These are phyloP conservation scores for Phytophthora fragariae DNA, from an alignment of 352 stramenopile species.

Conservation along the genomic window DNA sequence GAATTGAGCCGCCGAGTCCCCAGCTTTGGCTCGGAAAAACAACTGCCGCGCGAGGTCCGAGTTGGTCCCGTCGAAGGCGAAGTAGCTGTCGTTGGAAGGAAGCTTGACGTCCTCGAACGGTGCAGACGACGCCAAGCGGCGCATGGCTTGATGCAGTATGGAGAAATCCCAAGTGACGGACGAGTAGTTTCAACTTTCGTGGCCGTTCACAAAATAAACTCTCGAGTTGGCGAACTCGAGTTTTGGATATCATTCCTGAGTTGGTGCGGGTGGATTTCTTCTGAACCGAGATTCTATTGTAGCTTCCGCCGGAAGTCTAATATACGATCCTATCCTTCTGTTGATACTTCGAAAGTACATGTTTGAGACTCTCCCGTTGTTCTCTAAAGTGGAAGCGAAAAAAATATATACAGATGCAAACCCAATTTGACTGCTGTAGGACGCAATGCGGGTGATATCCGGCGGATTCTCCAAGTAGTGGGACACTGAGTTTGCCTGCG, in stretches of 20 bases:
- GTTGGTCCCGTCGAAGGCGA: slow-evolving; percentile 9
- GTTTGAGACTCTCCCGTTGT: too few species aligned
- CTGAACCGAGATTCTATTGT: neutral
- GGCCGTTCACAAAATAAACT: neutral
- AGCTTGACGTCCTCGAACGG: slow-evolving; percentile 1
- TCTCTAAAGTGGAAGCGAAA: too few species aligned
- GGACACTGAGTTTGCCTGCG: too few species aligned
- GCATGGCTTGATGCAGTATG: neutral
- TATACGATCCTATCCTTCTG: too few species aligned
- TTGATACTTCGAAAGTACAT: too few species aligned
- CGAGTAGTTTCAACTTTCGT: neutral
- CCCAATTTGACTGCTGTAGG: too few species aligned
- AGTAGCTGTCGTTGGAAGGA: neutral
- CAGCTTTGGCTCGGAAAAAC: slow-evolving; percentile 3
- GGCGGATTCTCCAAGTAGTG: too few species aligned
- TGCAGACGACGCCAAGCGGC: neutral
- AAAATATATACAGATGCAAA: too few species aligned
- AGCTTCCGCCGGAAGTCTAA: too few species aligned
- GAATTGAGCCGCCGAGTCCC: neutral
- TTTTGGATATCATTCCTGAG: neutral
- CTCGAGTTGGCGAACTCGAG: too few species aligned
- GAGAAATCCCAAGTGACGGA: neutral
- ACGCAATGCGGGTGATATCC: too few species aligned
- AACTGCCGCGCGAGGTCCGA: slow-evolving; percentile 5
- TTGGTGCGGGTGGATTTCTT: neutral